A percentile compares a stretch with the other conserved stretches of the same genome.
phyloP scores from a whole-genome alignment of 1,284 basidiomycete species.

The Moesziomyces sp. region DNA sequence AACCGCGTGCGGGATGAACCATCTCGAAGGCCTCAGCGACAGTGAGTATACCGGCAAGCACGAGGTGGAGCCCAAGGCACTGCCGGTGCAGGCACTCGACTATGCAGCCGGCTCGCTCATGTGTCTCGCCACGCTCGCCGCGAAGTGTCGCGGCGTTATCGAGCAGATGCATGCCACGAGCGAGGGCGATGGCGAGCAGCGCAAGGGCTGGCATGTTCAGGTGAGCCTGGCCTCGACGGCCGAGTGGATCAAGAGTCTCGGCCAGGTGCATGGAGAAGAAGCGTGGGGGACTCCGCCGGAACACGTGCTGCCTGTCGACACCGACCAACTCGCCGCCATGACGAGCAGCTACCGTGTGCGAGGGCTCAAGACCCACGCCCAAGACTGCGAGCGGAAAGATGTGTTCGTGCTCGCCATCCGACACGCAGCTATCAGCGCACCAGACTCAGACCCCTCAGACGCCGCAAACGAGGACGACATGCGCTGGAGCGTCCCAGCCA shows the following conservation, averaged over 20 bases:
- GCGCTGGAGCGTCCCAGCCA: constrained; percentile 20
- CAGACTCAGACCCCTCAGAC: not conserved
- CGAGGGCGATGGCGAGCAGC: not conserved
- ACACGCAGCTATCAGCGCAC: constrained; percentile 5
- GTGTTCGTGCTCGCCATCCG: constrained; percentile 22
- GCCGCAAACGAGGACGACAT: not conserved
- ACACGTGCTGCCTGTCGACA: constrained; percentile 4
- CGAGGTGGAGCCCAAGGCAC: constrained; percentile 68
- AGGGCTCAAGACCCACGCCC: not conserved
- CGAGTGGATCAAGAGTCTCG: constrained; percentile 30
- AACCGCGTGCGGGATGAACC: constrained; percentile 76
- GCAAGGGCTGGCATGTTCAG: constrained; percentile 31
- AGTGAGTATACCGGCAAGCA: constrained; percentile 66
- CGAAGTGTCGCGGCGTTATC: constrained; percentile 16
- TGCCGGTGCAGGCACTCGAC: constrained; percentile 76
- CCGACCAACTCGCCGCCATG: constrained; percentile 1
- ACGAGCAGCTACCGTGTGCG: constrained; percentile 15
- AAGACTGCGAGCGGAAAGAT: not conserved
- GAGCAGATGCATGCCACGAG: not conserved
- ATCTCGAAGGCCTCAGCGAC: constrained; percentile 72
- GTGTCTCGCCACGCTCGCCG: constrained; percentile 61
- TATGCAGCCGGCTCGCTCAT: constrained; percentile 75
- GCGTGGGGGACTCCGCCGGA: constrained; percentile 22
- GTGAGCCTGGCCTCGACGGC: constrained; percentile 28
- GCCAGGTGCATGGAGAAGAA: constrained; percentile 15